Evolutionary conservation across 768 basidiomycete genomes (phyloP), one percentile per base, ranked within the genome.

Genomic region (Russula sp.): DNA sequence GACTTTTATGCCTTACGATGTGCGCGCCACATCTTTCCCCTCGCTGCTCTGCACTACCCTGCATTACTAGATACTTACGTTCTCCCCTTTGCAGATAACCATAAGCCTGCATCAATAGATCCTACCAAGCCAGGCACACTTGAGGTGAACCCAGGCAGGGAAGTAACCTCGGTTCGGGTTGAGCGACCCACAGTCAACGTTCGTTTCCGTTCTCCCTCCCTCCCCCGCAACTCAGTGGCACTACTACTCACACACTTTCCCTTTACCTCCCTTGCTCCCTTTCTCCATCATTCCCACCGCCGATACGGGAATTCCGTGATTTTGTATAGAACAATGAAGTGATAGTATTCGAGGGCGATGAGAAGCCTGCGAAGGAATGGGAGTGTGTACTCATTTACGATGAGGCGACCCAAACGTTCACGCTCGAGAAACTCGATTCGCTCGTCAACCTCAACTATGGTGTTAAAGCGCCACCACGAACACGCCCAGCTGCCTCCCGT

Each of bases 371-470:
- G 8, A 88, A 84, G 71, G 88, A 90, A 52, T 79, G 80, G 69
- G 88, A 91, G 57, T 93, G 90, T 67, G 83, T 92, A 8, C 78
- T 93, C 46, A 87, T 92, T 51, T 92, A 86, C 69, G 90, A 93
- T 72, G 88, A 89, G 70, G 87, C 84, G 59, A 78, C 82, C 20
- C 66, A 69, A 62, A 52, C 67, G 9, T 62, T 65, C 51, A 49
- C 62, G 55, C 63, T 65, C 34, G 63, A 70, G 59, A 70, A 70
- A 42, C 57, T 69, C 16, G 69, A 67, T 28, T 66, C 69, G 46
- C 58, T 53, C 36, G 59, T 65, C 32, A 67, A 64, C 48, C 67
- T 69, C 52, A 64, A 64, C 55, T 68, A 62, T 58, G 60, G 50
- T 0, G 26, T 36, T 11, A 57, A 53, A 10, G 57, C 46, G 0